A percentile compares a stretch with the other conserved stretches of the same genome.
phyloP scores from a whole-genome alignment of 768 basidiomycete species.

The Mycena vulgaris region DNA sequence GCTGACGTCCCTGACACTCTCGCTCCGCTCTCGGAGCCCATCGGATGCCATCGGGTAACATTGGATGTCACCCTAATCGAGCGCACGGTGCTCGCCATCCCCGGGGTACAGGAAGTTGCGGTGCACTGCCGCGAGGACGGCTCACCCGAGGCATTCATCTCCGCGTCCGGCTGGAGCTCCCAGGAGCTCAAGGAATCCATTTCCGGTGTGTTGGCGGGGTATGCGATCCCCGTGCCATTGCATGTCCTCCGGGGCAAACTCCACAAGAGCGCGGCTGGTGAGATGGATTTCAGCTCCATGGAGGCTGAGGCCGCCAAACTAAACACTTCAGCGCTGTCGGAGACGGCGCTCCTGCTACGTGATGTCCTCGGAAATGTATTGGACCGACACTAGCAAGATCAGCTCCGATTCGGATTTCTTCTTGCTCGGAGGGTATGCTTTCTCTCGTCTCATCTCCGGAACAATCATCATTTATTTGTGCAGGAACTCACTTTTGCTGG shows the following conservation, averaged over 20 bases:
- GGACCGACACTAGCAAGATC: conserved; percentile 47
- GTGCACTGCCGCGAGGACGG: conserved; percentile 50
- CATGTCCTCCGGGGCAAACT: conserved; percentile 48
- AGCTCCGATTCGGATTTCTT: conserved; percentile 58
- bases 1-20: conserved; percentile 50
- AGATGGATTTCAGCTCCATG: conserved; percentile 50
- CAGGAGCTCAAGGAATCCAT: conserved; percentile 43
- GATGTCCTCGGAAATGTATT: conserved; percentile 52
- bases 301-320: conserved; percentile 28
- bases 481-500: conserved; percentile 59
- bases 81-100: conserved; percentile 43
- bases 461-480: neutral
- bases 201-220: conserved; percentile 52
- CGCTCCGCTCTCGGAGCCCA: conserved; percentile 54
- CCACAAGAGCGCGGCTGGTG: conserved; percentile 37
- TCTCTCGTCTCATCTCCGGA: neutral
- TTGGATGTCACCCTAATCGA: conserved; percentile 47
- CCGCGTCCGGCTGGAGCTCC: conserved; percentile 41
- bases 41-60: conserved; percentile 52
- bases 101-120: conserved; percentile 53
- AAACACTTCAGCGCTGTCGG: conserved; percentile 46
- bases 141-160: conserved; percentile 55
- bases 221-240: conserved; percentile 55
- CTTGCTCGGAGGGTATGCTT: conserved; percentile 49
- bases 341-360: conserved; percentile 50